Conservation (phyloP, 2,329 filamentous ascomycete species). For the Magnaporthales sp. region DNA sequence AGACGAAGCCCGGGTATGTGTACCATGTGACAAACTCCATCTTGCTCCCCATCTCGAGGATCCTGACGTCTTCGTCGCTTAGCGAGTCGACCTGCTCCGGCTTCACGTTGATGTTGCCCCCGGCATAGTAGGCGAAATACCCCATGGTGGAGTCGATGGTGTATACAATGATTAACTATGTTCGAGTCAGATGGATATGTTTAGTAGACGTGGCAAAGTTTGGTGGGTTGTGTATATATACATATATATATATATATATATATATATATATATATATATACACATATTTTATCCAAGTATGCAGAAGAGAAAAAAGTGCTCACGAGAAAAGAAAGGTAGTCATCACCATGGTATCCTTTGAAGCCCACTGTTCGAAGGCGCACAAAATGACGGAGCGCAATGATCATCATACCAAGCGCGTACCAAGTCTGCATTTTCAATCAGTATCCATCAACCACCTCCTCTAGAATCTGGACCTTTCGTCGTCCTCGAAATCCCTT, state of each 20-base stretch:
- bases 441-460: not conserved
- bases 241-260: too few relatives aligned
- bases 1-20: not conserved
- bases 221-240: too few relatives aligned
- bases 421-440: constrained; percentile 6
- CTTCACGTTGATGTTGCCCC: not conserved
- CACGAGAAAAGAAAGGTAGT: constrained; percentile 5
- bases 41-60: not conserved
- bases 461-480: not conserved
- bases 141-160: not conserved
- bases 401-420: constrained; percentile 5
- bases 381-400: constrained; percentile 6
- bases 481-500: not conserved
- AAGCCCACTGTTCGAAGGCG: constrained; percentile 9
- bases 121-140: not conserved
- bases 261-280: too few relatives aligned
- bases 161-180: not conserved
- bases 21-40: not conserved
- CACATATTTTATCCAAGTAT: not conserved
- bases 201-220: too few relatives aligned
- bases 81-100: not conserved
- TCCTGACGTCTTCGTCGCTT: not conserved
- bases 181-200: not conserved
- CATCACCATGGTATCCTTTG: constrained; percentile 7
- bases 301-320: not conserved